Evolutionary conservation across 202 grass and related monocot species (phyloP).

Genomic region (Elaeis oleifera): DNA sequence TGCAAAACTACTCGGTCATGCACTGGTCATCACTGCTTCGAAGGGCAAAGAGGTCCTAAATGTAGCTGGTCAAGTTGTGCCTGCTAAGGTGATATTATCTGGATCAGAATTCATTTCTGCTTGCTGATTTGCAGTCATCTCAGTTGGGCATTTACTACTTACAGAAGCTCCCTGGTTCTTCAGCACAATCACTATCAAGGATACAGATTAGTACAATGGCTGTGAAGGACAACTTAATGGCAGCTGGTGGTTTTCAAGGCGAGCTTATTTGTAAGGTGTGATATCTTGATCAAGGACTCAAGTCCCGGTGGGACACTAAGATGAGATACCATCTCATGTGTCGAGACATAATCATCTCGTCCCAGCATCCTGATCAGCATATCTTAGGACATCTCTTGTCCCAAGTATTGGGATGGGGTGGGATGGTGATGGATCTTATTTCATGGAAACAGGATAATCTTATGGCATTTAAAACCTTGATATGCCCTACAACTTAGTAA

Average conservation of each 20-base stretch:
- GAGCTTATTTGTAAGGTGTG: slow-evolving; percentile 75
- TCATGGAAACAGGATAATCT: no score
- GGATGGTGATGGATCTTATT: no score
- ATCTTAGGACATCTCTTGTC: no score
- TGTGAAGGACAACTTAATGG: slow-evolving; percentile 49
- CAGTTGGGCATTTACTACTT: no score
- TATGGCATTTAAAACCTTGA: background rate
- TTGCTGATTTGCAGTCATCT: background rate
- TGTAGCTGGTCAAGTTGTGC: slow-evolving; percentile 34
- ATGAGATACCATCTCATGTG: no score
- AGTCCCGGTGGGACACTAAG: no score
- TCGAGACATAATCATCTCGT: no score
- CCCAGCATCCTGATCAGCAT: no score
- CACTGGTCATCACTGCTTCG: slow-evolving; percentile 67
- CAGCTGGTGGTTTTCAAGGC: slow-evolving; percentile 57
- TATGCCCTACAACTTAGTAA: background rate
- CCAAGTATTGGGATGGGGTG: no score
- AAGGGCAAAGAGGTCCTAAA: slow-evolving; percentile 49
- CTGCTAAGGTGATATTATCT: slow-evolving; percentile 38
- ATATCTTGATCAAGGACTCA: background rate
- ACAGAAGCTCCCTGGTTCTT: slow-evolving; percentile 33
- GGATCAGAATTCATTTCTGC: background rate
- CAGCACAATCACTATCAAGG: slow-evolving; percentile 30
- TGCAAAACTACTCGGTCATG: slow-evolving; percentile 57
- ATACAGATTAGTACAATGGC: slow-evolving; percentile 61